A percentile compares a stretch with the other conserved stretches of the same genome.
Conservation (phyloP, 2,329 filamentous ascomycete species). For the Lomentospora prolificans region DNA sequence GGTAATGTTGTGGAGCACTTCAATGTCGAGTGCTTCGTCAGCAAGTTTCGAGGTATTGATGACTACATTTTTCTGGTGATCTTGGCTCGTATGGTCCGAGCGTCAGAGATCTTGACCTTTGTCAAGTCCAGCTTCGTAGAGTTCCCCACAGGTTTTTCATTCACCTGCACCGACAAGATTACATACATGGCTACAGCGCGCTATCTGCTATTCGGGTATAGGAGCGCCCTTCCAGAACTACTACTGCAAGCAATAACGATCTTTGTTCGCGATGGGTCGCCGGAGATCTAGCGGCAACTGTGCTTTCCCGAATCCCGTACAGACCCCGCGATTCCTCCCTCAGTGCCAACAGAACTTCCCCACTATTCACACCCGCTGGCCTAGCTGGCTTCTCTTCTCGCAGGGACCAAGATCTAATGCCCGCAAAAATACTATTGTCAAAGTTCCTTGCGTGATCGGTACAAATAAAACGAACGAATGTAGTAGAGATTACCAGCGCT, state of each 20-base stretch:
- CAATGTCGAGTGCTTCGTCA: neutral
- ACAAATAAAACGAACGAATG: too few relatives aligned
- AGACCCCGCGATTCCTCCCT: neutral
- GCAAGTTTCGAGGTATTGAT: neutral
- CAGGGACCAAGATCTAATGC: too few relatives aligned
- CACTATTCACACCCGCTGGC: too few relatives aligned
- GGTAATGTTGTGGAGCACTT: neutral
- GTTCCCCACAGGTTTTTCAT: neutral
- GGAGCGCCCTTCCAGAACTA: neutral
- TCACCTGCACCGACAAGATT: neutral
- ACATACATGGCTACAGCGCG: neutral
- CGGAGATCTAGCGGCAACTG: neutral
- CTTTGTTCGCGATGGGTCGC: neutral
- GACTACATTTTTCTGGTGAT: neutral
- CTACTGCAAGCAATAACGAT: neutral
- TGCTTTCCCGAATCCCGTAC: neutral
- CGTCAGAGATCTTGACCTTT: neutral
- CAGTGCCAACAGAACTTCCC: too few relatives aligned
- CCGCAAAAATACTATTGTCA: too few relatives aligned
- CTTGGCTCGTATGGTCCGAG: neutral
- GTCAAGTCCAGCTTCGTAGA: neutral
- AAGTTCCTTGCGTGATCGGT: too few relatives aligned
- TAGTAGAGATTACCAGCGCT: too few relatives aligned
- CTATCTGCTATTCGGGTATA: neutral
- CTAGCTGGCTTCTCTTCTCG: too few relatives aligned